These are phyloP conservation scores for Fusarium mundagurra DNA, from an alignment of 2,329 filamentous ascomycete genomes.

Conservation along the genomic window DNA sequence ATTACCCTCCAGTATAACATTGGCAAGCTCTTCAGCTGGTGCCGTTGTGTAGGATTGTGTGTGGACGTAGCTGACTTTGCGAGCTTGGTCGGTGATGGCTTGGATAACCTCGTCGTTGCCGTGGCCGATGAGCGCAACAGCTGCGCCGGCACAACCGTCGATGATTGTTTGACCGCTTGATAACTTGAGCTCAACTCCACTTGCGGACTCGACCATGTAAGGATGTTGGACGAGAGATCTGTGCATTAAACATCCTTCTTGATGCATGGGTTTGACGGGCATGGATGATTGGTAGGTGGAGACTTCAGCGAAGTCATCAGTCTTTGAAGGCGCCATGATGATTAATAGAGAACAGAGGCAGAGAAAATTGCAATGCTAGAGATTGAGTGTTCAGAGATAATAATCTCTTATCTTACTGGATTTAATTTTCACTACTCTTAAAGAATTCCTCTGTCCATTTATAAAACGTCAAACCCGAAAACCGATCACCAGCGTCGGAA, in stretches of 20 bases:
- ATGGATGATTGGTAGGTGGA: neutral
- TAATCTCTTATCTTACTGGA: no score
- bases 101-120: conserved; percentile 10
- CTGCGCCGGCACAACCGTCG: conserved; percentile 9
- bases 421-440: fast-evolving
- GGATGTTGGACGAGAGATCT: conserved; percentile 16
- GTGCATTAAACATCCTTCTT: conserved; percentile 8
- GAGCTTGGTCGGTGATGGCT: conserved; percentile 12
- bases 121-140: conserved; percentile 3
- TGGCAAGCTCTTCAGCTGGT: conserved; percentile 7
- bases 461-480: conserved; percentile 19
- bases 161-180: conserved; percentile 4
- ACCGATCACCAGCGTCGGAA: conserved; percentile 11
- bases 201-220: conserved; percentile 8
- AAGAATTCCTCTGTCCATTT: neutral
- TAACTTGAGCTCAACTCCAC: neutral
- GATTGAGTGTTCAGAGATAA: no score
- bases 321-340: conserved; percentile 2
- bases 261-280: neutral
- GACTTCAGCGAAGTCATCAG: neutral
- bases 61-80: conserved; percentile 12
- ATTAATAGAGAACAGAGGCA: fast-evolving
- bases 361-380: fast-evolving
- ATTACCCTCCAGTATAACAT: neutral
- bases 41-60: conserved; percentile 19